phyloP scores from a whole-genome alignment of 2,329 filamentous ascomycete species.

The Penicillium paneum region DNA sequence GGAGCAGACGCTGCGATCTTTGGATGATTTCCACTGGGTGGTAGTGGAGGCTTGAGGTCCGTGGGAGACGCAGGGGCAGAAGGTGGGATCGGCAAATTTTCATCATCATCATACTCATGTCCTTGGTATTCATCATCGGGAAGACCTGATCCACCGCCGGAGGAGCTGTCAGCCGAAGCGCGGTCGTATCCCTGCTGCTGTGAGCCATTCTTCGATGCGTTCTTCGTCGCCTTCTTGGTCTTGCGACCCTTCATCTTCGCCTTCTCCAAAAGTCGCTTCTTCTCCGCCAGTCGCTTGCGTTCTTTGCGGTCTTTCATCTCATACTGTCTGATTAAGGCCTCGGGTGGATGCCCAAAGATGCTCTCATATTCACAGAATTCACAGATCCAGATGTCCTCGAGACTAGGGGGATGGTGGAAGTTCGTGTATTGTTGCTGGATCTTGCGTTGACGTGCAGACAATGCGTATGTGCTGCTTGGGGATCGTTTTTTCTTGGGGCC shows the following conservation, averaged over 20 bases:
- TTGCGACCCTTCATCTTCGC: slow-evolving; percentile 91
- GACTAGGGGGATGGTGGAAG: slow-evolving; percentile 65
- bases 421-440: slow-evolving; percentile 75
- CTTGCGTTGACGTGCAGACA: slow-evolving; percentile 73
- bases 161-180: slow-evolving; percentile 40
- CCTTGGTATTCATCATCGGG: slow-evolving; percentile 50
- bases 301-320: slow-evolving; percentile 90
- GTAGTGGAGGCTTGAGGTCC: slow-evolving; percentile 65
- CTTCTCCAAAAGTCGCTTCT: slow-evolving; percentile 80
- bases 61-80: slow-evolving; percentile 48
- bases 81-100: slow-evolving; percentile 41
- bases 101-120: slow-evolving; percentile 53
- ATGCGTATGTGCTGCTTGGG: slow-evolving; percentile 66
- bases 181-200: slow-evolving; percentile 41
- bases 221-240: slow-evolving; percentile 76
- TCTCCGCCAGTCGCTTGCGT: slow-evolving; percentile 80
- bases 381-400: slow-evolving; percentile 87
- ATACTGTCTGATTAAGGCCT: slow-evolving; percentile 82
- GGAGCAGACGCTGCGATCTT: slow-evolving; percentile 18
- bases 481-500: slow-evolving; percentile 64
- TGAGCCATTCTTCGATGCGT: slow-evolving; percentile 49
- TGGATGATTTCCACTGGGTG: slow-evolving; percentile 54
- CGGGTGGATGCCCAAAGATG: slow-evolving; percentile 85
- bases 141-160: slow-evolving; percentile 39
- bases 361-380: slow-evolving; percentile 97